Base-by-base conservation (phyloP, 1,284 basidiomycete species). In the Cutaneotrichosporon sp. region DNA sequence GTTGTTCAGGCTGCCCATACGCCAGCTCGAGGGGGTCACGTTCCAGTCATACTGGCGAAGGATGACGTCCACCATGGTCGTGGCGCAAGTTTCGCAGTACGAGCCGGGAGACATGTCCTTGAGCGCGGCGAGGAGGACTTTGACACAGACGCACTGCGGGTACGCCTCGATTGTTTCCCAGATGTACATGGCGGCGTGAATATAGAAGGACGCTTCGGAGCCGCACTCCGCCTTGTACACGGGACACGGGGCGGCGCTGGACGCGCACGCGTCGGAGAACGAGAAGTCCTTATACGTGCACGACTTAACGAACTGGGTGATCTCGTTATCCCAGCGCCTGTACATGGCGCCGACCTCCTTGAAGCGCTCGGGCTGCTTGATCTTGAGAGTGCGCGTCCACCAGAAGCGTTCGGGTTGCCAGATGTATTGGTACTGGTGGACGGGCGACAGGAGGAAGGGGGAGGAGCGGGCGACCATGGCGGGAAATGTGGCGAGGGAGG, bases 101-200 rank as follows among this genome's bases (percentile, higher is more conserved):
- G 18, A n/a, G 5, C 42, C 34, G 13, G 11, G 34, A 16, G 25
- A 25, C 33, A 11, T 13, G 33, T 11, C 18, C 34, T 53, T 25
- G 20, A 53, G 14, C 8, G 51, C 51, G 7, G 16, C 51, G 20
- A 36, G 33, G 10, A 53, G 34, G 34, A 53, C 51, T 4, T 53
- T 34, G 51, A 53, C 18, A 34, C 51, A 53, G 20, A 53, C 51
- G 31, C 51, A 53, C 20, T 53, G 51, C 14, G 51, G 51, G 22
- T 38, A 53, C 18, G 34, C n/a, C 33, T 53, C 33, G 20, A 36
- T 18, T 1, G 34, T 33, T 13, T 42, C 22, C 33, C 33, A 25
- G 34, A 53, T 20, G 22, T 14, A 14, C 11, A 53, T 36, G 7
- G 34, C 20, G 10, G 22, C 20, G 34, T 36, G 14, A 22, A 53